Base-by-base conservation (phyloP, 23 red algal genomes). In the Pyropia haitanensis region DNA sequence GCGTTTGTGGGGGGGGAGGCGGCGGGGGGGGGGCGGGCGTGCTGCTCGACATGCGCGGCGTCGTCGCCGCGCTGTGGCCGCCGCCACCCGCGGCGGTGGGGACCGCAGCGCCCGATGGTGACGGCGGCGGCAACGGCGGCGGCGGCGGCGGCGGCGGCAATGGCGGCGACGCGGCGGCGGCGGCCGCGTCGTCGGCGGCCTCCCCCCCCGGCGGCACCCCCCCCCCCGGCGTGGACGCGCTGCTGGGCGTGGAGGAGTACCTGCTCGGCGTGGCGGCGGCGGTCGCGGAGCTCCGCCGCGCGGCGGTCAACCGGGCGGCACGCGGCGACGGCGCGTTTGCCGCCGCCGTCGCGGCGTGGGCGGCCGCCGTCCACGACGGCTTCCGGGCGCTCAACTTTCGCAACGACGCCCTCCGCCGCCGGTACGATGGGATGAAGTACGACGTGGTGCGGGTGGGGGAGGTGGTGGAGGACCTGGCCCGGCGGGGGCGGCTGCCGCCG, bases 391-490 rank as follows among this genome's bases (percentile, higher is more conserved):
- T 96, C 13, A 96, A 88, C 71, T 81, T 96, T 25, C 69, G 82
- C 51, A 96, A 96, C 53, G 91, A 96, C 73, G 51, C 60, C 64
- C 51, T 96, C n/a, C 65, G 91, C 18, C 76, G 86, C 32, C 63
- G 71, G 27, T 96, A 79, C 20, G 91, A 96, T 34, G 91, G 82
- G 2, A 51, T 96, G 16, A 96, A 96, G 69, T 96, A 96, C 56
- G 82, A 87, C 10, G 61, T 96, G 6, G 79, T 88, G 46, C 72
- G 65, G 31, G 49, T 96, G 8, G 82, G 85, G 24, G 70, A 87
- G 30, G 71, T 96, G 19, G 52, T 77, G 30, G 88, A 88, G 22
- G 91, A 96, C 53, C 64, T 96, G 27, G 70, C 66, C 58, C 77
- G 88, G 21, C 77, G 91, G 18, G 72, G 78, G 28, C 71, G 88